Base-by-base conservation (phyloP, 192 early-diverging fungal species). In the Obelidium mucronatum region DNA sequence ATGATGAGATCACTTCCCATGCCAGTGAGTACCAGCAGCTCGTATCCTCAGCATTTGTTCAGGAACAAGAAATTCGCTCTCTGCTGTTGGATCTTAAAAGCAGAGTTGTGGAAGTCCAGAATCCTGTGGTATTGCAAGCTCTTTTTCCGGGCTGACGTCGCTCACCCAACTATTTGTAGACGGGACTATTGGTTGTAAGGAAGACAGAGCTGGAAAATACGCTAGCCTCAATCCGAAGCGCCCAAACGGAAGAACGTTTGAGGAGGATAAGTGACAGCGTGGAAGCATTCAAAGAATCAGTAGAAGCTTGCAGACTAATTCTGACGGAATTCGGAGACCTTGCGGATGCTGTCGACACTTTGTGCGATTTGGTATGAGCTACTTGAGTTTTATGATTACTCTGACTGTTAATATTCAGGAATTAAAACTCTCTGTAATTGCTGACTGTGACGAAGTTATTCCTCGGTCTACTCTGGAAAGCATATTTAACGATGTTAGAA, bases 311-410 rank as follows among this genome's bases (percentile, higher is more conserved):
- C 30, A 28, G 8, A 15, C 22, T 59, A 24, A 72, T 72, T 24
- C 37, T 72, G 55, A 34, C 55, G 15, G 70, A 72, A 33, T 72
- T 72, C 39, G 70, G 70, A 30, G 70, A 72, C 30, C 33, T 72
- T 28, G 54, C 11, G 15, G 70, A 72, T 37, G 70, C 70, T 8
- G 70, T 59, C 19, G 70, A 72, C 39, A 40, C 70, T 5, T 28
- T 72, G 36, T 37, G 30, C 15, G 70, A 72, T n/a, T 24, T 59
- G 17, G 70, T 72, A 36, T 11, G 44, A 48, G 36, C 39, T 24
- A 35, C 17, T 24, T 59, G 19, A 72, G 31, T 28, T 24, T 6
- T 52, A 5, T 3, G 6, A n/a, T 0, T 6, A 42, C 26, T 52
- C 28, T 68, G 28, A 51, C n/a, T n/a, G n/a, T 52, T 24, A 51